A percentile compares a stretch with the other conserved stretches of the same genome.
Conservation (phyloP, 371 early-diverging fungal genomes). For the Phascolomyces articulosus region DNA sequence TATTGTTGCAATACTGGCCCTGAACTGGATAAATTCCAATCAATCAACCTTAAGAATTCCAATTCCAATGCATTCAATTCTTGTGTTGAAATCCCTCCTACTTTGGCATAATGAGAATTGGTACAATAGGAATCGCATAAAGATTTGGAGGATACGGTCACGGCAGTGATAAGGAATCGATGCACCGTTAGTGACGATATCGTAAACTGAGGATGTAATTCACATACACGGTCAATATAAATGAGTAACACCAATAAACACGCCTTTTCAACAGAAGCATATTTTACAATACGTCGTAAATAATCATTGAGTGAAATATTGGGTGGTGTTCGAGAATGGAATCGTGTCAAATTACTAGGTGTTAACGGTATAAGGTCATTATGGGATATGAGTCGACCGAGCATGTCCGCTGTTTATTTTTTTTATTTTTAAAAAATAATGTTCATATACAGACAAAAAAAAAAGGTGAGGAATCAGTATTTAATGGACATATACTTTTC, state of each 20-base stretch:
- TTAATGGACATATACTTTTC: too few relatives aligned
- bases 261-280: constrained; percentile 88
- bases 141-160: constrained; percentile 89
- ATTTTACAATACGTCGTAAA: constrained; percentile 83
- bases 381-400: constrained; percentile 71
- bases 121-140: constrained; percentile 87
- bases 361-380: constrained; percentile 91
- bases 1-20: constrained; percentile 85
- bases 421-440: constrained; percentile 1
- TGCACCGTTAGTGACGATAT: constrained; percentile 92
- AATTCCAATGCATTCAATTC: constrained; percentile 96
- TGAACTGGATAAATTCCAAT: constrained; percentile 86
- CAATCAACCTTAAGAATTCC: constrained; percentile 85
- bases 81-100: constrained; percentile 91
- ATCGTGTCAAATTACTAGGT: constrained; percentile 85
- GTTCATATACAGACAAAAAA: neutral
- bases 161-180: constrained; percentile 93
- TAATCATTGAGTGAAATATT: constrained; percentile 83
- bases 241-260: constrained; percentile 86
- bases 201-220: constrained; percentile 80
- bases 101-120: constrained; percentile 88
- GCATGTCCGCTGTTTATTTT: constrained; percentile 69
- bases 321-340: constrained; percentile 96
- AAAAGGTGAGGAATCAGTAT: neutral
- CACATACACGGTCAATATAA: constrained; percentile 92